Evolutionary conservation across 2,329 filamentous ascomycete genomes (phyloP), one percentile per base, ranked within the genome.

Genomic region (Penicillium sp.): DNA sequence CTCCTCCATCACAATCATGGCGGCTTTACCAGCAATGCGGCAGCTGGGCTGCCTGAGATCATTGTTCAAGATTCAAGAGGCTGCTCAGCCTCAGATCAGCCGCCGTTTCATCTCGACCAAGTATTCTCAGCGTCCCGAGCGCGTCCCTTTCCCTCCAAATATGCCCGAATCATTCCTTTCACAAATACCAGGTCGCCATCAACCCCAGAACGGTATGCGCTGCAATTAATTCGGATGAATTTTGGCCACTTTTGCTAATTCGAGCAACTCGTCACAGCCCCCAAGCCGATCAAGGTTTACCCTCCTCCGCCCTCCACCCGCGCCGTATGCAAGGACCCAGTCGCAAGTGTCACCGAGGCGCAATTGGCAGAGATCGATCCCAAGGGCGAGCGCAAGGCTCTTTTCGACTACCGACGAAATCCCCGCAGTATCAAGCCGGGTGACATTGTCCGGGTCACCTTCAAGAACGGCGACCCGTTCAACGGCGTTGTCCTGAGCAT

Each of bases 401-500:
- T 98, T 47, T 96, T 98, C 75, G 81, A 83, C 56, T 71, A 69
- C 54, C 81, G 80, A 58, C 71, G 77, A 43, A 94, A 91, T 70
- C 79, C 80, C 26, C 89, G 96, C 67, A 80, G 83, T 60, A 89
- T 85, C 45, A 85, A 86, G 61, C 81, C 86, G 1, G 93, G 93
- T 62, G 93, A 98, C 70, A 87, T 98, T 55, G 78, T 98, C 28
- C 88, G 94, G 60, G 87, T 96, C 39, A 88, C 88, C 34, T 85
- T 88, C 62, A 86, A 85, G 67, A 87, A 82, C 52, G 85, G 85
- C 51, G 91, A 97, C 68, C 88, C 91, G 6, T 96, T 96, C 66
- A 81, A 89, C 1, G 93, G 93, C 32, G 88, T 93, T 11, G 86
- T 87, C 62, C 77, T 98, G 65, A 86, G 86, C 64, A 90, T 98